Evolutionary conservation across 2,329 filamentous ascomycete species (phyloP).

Genomic region (Clonostachys solani): DNA sequence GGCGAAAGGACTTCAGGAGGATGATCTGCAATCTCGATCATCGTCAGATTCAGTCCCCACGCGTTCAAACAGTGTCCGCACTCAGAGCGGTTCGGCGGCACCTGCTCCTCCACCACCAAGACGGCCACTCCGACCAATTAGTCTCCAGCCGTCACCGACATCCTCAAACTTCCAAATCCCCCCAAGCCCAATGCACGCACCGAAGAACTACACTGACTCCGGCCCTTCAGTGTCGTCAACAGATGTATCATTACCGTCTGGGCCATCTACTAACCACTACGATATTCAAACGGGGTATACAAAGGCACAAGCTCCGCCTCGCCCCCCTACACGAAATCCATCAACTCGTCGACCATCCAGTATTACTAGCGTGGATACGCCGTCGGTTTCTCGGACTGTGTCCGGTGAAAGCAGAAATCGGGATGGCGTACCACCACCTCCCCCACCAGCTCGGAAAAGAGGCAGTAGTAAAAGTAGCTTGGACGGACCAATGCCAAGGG

Average conservation of each 20-base stretch:
- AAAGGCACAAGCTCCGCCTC: slow-evolving; percentile 27
- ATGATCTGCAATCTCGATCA: slow-evolving; percentile 37
- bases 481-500: slow-evolving; percentile 20
- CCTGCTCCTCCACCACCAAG: slow-evolving; percentile 54
- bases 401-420: not conserved
- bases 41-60: slow-evolving; percentile 46
- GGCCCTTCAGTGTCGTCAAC: too few species aligned
- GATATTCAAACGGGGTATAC: too few species aligned
- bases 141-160: slow-evolving; percentile 1
- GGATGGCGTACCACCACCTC: slow-evolving; percentile 29
- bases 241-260: too few species aligned
- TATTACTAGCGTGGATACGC: slow-evolving; percentile 29
- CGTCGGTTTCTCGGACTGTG: not conserved
- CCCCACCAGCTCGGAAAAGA: slow-evolving; percentile 40
- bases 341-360: slow-evolving; percentile 40
- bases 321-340: slow-evolving; percentile 36
- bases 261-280: too few species aligned
- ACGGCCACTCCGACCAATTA: slow-evolving; percentile 29
- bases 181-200: not conserved
- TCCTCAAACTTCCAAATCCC: slow-evolving; percentile 4
- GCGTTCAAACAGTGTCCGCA: slow-evolving; percentile 38
- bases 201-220: too few species aligned
- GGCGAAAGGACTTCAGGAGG: slow-evolving; percentile 9
- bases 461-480: slow-evolving; percentile 40
- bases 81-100: slow-evolving; percentile 24